Percentiles rank a stretch among this genome's conserved stretches.
These are phyloP conservation scores for Yamadazyma paraphyllophila DNA, from an alignment of 805 yeast genomes.

Conservation along the genomic window DNA sequence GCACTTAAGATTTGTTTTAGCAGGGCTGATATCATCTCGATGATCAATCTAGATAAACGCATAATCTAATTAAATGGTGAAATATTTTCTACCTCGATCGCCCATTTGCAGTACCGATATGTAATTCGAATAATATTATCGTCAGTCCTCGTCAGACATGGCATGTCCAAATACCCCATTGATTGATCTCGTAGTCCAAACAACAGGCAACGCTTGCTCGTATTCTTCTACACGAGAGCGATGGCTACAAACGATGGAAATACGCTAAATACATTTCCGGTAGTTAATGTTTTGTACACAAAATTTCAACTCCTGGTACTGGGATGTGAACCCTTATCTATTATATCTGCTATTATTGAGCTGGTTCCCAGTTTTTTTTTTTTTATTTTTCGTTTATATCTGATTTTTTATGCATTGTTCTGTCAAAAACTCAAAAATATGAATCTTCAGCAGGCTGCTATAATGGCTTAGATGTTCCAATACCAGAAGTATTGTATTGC, in stretches of 20 bases:
- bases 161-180: not conserved
- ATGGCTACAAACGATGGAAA: not conserved
- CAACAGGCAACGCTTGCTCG: not conserved
- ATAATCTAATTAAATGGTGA: too few species aligned
- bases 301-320: not conserved
- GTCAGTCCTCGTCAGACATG: not conserved
- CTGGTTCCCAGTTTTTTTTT: not conserved
- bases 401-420: not conserved
- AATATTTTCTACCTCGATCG: not conserved
- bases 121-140: not conserved
- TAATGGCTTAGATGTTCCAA: not conserved
- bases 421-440: not conserved
- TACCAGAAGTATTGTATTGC: too few species aligned
- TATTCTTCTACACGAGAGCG: not conserved
- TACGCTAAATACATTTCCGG: not conserved
- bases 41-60: too few species aligned
- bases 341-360: not conserved
- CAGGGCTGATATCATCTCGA: not conserved
- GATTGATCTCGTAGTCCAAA: not conserved
- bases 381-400: not conserved
- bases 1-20: not conserved
- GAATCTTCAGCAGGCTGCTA: not conserved
- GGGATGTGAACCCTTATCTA: slow-evolving; percentile 1
- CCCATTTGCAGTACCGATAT: not conserved
- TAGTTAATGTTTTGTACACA: not conserved